Evolutionary conservation across 306 rosid genomes (phyloP).

Genomic region (Castanea crenata): DNA sequence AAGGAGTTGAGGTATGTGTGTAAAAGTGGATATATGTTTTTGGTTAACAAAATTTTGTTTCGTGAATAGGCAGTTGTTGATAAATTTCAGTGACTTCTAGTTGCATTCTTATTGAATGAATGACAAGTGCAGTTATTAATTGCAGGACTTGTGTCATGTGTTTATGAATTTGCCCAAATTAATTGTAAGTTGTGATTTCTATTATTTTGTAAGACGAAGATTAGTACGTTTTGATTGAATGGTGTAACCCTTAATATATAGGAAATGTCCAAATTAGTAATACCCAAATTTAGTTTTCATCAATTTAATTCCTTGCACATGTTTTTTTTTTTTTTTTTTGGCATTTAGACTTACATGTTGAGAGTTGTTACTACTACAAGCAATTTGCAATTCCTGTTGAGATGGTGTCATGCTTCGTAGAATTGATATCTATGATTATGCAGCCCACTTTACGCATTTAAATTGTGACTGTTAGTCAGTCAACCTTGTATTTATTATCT

Average conservation of each 20-base stretch:
- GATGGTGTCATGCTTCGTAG: not conserved
- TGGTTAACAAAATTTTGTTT: not conserved
- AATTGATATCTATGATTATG: not conserved
- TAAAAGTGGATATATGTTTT: not conserved
- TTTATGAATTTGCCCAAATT: not conserved
- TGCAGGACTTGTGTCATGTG: not conserved
- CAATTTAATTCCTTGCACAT: not conserved
- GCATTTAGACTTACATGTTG: not conserved
- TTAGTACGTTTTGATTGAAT: not conserved
- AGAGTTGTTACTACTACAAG: not conserved
- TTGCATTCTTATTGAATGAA: not conserved
- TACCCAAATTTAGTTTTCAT: not conserved
- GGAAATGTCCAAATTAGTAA: not conserved
- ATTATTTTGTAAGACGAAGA: not conserved
- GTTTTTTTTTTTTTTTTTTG: not conserved
- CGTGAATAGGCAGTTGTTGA: not conserved
- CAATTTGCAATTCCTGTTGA: not conserved
- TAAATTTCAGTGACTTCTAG: not conserved
- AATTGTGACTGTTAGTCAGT: not conserved
- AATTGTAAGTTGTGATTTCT: not conserved
- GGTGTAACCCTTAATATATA: not conserved
- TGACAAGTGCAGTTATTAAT: not conserved
- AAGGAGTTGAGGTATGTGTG: conserved; percentile 60
- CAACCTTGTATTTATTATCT: not conserved
- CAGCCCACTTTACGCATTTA: not conserved